These are phyloP conservation scores for Pseudogymnoascus sp. DNA, from an alignment of 2,329 filamentous ascomycete species.

Conservation along the genomic window DNA sequence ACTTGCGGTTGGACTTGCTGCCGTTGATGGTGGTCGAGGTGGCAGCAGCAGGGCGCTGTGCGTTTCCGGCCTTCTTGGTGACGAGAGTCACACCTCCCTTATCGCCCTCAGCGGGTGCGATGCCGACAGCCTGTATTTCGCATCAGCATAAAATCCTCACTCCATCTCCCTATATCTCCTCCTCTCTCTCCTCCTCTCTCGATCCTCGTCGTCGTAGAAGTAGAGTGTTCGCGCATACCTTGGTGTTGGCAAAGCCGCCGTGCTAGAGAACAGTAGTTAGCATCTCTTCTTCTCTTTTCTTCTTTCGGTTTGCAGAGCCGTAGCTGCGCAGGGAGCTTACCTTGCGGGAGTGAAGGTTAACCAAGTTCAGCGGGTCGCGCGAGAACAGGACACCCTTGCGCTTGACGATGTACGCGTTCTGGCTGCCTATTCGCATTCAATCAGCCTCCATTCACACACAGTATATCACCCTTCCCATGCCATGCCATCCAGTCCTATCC, in stretches of 20 bases:
- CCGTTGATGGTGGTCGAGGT: conserved; percentile 60
- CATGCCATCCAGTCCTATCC: not conserved
- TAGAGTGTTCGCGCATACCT: conserved; percentile 50
- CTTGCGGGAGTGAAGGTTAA: conserved; percentile 87
- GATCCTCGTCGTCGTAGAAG: not conserved
- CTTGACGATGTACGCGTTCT: conserved; percentile 91
- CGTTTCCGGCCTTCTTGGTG: conserved; percentile 71
- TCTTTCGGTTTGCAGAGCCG: conserved; percentile 11
- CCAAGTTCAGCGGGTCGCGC: conserved; percentile 86
- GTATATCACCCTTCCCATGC: not conserved
- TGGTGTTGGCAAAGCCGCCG: conserved; percentile 86
- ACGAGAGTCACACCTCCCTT: conserved; percentile 73
- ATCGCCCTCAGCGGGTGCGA: conserved; percentile 53
- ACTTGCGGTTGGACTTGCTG: conserved; percentile 73
- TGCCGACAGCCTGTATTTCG: conserved; percentile 58
- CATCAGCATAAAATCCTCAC: conserved; percentile 18
- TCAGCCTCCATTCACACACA: conserved; percentile 11
- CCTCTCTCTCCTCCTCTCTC: too few relatives aligned
- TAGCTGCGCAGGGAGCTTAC: conserved; percentile 37
- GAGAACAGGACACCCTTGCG: conserved; percentile 87
- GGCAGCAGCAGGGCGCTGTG: conserved; percentile 64
- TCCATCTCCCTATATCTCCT: conserved; percentile 11
- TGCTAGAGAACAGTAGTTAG: conserved; percentile 45
- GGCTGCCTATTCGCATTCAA: conserved; percentile 50
- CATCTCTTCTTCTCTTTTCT: not conserved